Evolutionary conservation across 805 yeast genomes (phyloP).

Genomic region (Kurtzmaniella cleridarum): DNA sequence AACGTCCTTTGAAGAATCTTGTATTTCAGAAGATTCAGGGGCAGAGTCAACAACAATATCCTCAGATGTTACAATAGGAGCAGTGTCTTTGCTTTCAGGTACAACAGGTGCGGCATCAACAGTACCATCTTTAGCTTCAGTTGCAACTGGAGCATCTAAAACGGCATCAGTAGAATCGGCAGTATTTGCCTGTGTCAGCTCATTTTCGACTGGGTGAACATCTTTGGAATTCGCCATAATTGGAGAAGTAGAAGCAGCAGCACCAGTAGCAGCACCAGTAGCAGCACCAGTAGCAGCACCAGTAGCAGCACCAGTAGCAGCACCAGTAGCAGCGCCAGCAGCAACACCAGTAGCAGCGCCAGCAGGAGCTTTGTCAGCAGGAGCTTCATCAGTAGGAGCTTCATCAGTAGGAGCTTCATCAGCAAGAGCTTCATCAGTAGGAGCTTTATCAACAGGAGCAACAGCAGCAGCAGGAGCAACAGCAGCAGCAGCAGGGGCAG

Average conservation of each 20-base stretch:
- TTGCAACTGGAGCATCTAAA: slow-evolving; percentile 1
- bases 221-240: slow-evolving; percentile 3
- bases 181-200: not conserved
- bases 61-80: not conserved
- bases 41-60: not conserved
- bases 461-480: slow-evolving; percentile 5
- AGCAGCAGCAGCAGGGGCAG: no score
- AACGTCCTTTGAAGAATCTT: no score
- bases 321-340: slow-evolving; percentile 9
- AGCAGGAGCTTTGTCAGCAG: slow-evolving; percentile 8
- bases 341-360: slow-evolving; percentile 11
- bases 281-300: no score
- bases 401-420: slow-evolving; percentile 1
- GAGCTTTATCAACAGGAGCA: no score
- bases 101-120: slow-evolving; percentile 1
- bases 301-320: no score
- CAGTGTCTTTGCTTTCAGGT: slow-evolving; percentile 2
- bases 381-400: slow-evolving; percentile 3
- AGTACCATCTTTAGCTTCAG: slow-evolving; percentile 1
- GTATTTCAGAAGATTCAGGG: no score
- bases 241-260: not conserved
- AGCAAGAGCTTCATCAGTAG: no score
- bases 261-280: slow-evolving; percentile 6
- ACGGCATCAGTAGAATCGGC: not conserved
- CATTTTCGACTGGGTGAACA: slow-evolving; percentile 3